These are phyloP conservation scores for Jatropha multifida DNA, from an alignment of 441 rosid species.

Conservation along the genomic window DNA sequence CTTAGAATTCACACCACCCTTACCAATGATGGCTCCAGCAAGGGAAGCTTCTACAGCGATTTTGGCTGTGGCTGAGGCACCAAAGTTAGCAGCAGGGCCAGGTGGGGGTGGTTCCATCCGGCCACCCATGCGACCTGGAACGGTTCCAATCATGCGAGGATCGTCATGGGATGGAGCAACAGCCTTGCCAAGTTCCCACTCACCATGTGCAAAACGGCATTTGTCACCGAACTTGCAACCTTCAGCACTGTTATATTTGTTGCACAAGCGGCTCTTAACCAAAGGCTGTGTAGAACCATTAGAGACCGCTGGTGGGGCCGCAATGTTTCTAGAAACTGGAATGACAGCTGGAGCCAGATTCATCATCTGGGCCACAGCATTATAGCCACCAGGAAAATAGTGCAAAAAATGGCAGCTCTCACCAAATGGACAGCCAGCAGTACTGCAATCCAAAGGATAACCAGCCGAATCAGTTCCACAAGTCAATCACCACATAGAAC, in stretches of 20 bases:
- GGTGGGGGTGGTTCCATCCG: conserved; percentile 42
- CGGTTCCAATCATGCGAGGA: conserved; percentile 41
- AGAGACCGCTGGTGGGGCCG: conserved; percentile 30
- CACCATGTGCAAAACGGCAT: conserved; percentile 75
- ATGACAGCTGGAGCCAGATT: conserved; percentile 43
- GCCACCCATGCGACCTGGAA: conserved; percentile 41
- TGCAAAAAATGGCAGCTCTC: conserved; percentile 88
- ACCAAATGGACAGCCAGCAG: conserved; percentile 85
- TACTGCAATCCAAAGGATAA: conserved; percentile 47
- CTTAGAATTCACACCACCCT: conserved; percentile 73
- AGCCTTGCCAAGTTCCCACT: conserved; percentile 70
- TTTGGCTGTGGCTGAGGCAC: conserved; percentile 64
- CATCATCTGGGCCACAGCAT: conserved; percentile 72
- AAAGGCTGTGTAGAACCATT: conserved; percentile 42
- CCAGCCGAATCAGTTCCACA: conserved; percentile 1
- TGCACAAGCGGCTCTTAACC: conserved; percentile 63
- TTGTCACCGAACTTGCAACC: conserved; percentile 79
- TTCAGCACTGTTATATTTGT: conserved; percentile 51
- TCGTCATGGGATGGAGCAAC: conserved; percentile 44
- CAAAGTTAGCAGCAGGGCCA: conserved; percentile 53
- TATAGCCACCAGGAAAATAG: conserved; percentile 76
- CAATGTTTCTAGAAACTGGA: conserved; percentile 39
- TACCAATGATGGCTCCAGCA: conserved; percentile 82
- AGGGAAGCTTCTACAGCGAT: conserved; percentile 77
- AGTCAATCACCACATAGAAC: neutral